Conservation (phyloP, 2,329 filamentous ascomycete species). For the Cercospora sp. region DNA sequence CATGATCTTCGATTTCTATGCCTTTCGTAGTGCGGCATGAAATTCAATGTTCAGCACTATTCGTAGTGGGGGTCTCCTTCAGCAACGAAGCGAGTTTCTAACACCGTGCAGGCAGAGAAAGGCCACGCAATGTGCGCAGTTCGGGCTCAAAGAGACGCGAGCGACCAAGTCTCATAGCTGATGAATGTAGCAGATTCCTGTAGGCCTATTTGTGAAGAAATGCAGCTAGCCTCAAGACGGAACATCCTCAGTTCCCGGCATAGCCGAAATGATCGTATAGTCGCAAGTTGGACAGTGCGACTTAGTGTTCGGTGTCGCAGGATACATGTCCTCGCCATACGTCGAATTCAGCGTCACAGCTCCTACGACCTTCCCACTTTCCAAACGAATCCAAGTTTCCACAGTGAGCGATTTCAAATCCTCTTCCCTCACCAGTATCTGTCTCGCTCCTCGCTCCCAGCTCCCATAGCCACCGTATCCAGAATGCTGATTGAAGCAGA, state of each 20-base stretch:
- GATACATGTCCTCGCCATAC: constrained; percentile 36
- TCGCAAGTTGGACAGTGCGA: constrained; percentile 29
- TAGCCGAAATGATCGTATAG: constrained; percentile 20
- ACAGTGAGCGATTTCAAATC: constrained; percentile 24
- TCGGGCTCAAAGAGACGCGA: too few relatives aligned
- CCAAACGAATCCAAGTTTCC: constrained; percentile 40
- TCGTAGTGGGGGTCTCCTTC: not conserved
- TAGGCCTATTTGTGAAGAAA: too few relatives aligned
- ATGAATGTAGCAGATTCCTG: not conserved
- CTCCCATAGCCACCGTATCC: constrained; percentile 40
- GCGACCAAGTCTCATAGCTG: not conserved
- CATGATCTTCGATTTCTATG: not conserved
- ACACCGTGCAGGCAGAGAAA: not conserved
- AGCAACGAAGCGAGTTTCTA: not conserved
- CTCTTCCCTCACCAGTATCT: constrained; percentile 33
- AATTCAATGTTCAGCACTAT: not conserved
- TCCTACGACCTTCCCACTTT: constrained; percentile 35
- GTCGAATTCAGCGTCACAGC: constrained; percentile 37
- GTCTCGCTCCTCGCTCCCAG: constrained; percentile 37
- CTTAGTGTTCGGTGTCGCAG: constrained; percentile 29
- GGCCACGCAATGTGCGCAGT: too few relatives aligned
- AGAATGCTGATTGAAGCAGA: constrained; percentile 39
- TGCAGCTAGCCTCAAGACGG: not conserved
- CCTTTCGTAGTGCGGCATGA: not conserved
- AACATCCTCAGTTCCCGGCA: constrained; percentile 23